A percentile compares a stretch with the other conserved stretches of the same genome.
Evolutionary conservation across 805 yeast species (phyloP).

Genomic region (Metschnikowia baotianmanensis): DNA sequence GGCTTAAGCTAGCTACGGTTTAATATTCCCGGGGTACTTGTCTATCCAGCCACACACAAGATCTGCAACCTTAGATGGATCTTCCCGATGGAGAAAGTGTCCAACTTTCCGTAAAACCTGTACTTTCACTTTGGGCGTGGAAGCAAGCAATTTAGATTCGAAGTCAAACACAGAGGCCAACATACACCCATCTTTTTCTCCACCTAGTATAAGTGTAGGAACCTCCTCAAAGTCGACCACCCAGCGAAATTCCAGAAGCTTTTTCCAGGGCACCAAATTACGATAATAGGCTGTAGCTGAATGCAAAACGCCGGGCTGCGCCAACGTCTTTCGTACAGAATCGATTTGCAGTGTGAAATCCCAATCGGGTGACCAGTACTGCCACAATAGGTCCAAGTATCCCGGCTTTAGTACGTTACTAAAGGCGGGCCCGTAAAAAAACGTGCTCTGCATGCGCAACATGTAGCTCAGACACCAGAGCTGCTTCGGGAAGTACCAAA

Average conservation of each 20-base stretch:
- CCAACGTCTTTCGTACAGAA: slow-evolving; percentile 28
- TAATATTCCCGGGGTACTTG: slow-evolving; percentile 8
- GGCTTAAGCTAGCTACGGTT: no score
- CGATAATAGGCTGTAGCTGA: slow-evolving; percentile 41
- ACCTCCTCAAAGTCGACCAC: slow-evolving; percentile 33
- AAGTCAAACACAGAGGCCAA: slow-evolving; percentile 24
- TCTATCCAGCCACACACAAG: slow-evolving; percentile 30
- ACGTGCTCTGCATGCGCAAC: slow-evolving; percentile 34
- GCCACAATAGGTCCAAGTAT: slow-evolving; percentile 36
- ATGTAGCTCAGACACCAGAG: slow-evolving; percentile 35
- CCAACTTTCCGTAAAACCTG: slow-evolving; percentile 30
- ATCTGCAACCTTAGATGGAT: slow-evolving; percentile 29
- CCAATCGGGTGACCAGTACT: slow-evolving; percentile 42
- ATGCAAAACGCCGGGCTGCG: slow-evolving; percentile 26
- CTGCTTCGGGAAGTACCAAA: slow-evolving; percentile 34
- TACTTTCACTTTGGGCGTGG: slow-evolving; percentile 22
- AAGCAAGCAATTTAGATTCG: slow-evolving; percentile 22
- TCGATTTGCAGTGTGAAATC: slow-evolving; percentile 27
- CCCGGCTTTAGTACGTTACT: slow-evolving; percentile 18
- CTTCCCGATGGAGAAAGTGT: slow-evolving; percentile 42
- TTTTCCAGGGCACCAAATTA: slow-evolving; percentile 20
- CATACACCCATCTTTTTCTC: slow-evolving; percentile 43
- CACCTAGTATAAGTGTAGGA: slow-evolving; percentile 37
- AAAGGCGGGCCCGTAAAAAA: slow-evolving; percentile 21
- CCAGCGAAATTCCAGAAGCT: slow-evolving; percentile 22